A percentile compares a stretch with the other conserved stretches of the same genome.
These are phyloP conservation scores for Tolypocladium paradoxum DNA, from an alignment of 2,329 filamentous ascomycete genomes.

Conservation along the genomic window DNA sequence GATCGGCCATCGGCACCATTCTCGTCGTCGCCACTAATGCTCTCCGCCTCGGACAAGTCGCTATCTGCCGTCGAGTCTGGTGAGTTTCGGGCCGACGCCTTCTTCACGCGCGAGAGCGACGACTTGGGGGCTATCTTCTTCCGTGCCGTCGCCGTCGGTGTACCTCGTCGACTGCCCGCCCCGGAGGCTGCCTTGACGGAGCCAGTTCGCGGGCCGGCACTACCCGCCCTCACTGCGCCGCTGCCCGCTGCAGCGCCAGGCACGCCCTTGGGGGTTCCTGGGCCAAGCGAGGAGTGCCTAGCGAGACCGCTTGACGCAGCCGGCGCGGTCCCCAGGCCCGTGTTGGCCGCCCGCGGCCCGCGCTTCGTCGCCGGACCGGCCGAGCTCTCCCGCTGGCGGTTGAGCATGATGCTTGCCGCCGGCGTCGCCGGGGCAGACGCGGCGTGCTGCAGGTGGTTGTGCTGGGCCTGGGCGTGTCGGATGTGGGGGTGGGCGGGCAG, in stretches of 20 bases:
- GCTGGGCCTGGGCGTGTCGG: constrained; percentile 38
- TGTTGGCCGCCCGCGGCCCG: constrained; percentile 35
- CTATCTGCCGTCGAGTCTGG: constrained; percentile 53
- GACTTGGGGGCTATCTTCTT: constrained; percentile 47
- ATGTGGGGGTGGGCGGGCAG: constrained; percentile 33
- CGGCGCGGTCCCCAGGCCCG: constrained; percentile 35
- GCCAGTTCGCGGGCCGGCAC: constrained; percentile 45
- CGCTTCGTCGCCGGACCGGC: constrained; percentile 48
- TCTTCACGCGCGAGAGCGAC: constrained; percentile 52
- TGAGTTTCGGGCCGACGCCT: constrained; percentile 45
- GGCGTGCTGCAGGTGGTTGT: constrained; percentile 24
- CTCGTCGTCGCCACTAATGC: constrained; percentile 41
- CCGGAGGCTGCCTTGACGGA: constrained; percentile 32
- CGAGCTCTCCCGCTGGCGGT: constrained; percentile 47
- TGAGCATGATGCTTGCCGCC: constrained; percentile 48
- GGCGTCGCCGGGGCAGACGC: constrained; percentile 50
- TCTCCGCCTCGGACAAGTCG: constrained; percentile 53
- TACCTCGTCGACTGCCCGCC: constrained; percentile 35
- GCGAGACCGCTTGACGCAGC: constrained; percentile 47
- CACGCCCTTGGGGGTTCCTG: constrained; percentile 46
- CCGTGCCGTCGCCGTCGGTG: constrained; percentile 29
- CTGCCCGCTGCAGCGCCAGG: constrained; percentile 11
- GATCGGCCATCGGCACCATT: constrained; percentile 25
- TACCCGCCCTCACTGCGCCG: constrained; percentile 39
- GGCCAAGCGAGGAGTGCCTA: constrained; percentile 51